These are phyloP conservation scores for Calonectria leucothoes DNA, from an alignment of 2,329 filamentous ascomycete genomes.

Conservation along the genomic window DNA sequence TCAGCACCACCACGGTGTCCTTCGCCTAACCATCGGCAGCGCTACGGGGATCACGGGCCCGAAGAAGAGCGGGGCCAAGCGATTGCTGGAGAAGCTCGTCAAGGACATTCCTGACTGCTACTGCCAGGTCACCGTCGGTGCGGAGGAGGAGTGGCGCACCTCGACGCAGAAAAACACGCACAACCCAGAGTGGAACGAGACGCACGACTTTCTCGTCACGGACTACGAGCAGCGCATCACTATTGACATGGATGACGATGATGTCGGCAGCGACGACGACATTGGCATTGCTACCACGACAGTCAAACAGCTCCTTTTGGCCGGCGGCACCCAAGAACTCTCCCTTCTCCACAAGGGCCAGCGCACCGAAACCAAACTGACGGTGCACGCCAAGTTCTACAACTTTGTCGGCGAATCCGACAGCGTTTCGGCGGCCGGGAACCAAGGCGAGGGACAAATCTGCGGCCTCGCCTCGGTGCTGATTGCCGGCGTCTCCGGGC, in stretches of 20 bases:
- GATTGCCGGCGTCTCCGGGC: conserved; percentile 32
- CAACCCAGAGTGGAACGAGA: conserved; percentile 40
- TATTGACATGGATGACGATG: conserved; percentile 37
- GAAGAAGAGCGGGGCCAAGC: conserved; percentile 39
- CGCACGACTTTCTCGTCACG: conserved; percentile 41
- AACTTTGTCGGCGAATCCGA: conserved; percentile 35
- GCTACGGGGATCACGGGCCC: conserved; percentile 36
- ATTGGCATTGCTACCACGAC: conserved; percentile 37
- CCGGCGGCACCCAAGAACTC: conserved; percentile 34
- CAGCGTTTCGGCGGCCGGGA: conserved; percentile 26
- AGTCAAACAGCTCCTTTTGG: conserved; percentile 36
- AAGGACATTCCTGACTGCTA: conserved; percentile 41
- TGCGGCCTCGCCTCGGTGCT: conserved; percentile 39
- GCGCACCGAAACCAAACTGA: conserved; percentile 30
- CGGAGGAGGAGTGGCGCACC: conserved; percentile 39
- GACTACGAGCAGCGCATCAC: conserved; percentile 39
- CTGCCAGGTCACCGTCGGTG: conserved; percentile 37
- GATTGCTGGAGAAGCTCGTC: conserved; percentile 34
- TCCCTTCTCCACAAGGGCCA: conserved; percentile 35
- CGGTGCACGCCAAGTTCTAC: conserved; percentile 37
- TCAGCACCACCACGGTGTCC: conserved; percentile 37
- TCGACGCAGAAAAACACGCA: conserved; percentile 40
- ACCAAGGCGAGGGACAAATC: conserved; percentile 35
- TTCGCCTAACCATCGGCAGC: conserved; percentile 36
- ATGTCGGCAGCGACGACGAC: conserved; percentile 38